Evolutionary conservation across 495 filamentous ascomycete species (phyloP).

Genomic region (Lepidopterella palustris): DNA sequence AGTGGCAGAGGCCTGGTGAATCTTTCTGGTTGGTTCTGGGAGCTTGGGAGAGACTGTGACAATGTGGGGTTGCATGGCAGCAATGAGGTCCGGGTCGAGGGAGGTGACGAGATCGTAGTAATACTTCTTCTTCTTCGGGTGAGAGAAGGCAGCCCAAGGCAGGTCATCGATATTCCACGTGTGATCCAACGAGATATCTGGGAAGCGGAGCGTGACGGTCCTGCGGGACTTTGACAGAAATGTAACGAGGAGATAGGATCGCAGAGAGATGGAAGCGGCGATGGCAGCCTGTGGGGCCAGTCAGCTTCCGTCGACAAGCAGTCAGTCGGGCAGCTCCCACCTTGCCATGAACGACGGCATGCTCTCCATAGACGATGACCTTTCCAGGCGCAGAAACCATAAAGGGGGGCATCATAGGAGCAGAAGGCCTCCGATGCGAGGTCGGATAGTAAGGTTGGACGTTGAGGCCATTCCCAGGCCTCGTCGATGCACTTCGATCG

Average conservation of each 20-base stretch:
- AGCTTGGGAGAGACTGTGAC: conserved; percentile 56
- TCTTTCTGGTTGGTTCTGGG: conserved; percentile 61
- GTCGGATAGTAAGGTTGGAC: neutral
- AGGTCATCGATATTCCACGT: conserved; percentile 87
- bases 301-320: neutral
- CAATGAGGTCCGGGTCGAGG: conserved; percentile 75
- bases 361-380: conserved; percentile 94
- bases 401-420: conserved; percentile 66
- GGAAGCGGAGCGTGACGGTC: conserved; percentile 78
- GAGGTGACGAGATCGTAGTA: conserved; percentile 82
- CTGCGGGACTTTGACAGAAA: conserved; percentile 79
- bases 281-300: conserved; percentile 60
- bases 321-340: conserved; percentile 36
- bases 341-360: conserved; percentile 94
- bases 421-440: conserved; percentile 29
- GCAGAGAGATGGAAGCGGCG: conserved; percentile 86
- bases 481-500: neutral
- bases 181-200: conserved; percentile 78
- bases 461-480: neutral
- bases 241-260: conserved; percentile 91
- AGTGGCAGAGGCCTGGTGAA: conserved; percentile 70
- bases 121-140: conserved; percentile 78
- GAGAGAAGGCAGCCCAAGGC: conserved; percentile 75
- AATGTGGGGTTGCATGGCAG: conserved; percentile 70
- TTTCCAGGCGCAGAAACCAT: conserved; percentile 98